Conservation (phyloP, 805 yeast species). For the Candida tammaniensis region DNA sequence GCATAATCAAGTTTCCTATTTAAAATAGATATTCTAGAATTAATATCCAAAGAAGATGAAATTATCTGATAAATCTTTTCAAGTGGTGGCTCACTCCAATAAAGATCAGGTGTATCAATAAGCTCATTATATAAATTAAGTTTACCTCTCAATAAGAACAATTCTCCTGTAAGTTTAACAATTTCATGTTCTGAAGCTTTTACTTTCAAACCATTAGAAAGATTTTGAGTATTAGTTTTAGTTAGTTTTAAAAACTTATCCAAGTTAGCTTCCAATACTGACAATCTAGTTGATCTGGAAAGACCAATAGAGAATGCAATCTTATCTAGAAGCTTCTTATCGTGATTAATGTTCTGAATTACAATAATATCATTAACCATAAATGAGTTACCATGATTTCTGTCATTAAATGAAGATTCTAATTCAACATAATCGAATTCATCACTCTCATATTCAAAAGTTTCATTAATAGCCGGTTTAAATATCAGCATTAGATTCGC, state of each 20-base stretch:
- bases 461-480: conserved; percentile 39
- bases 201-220: conserved; percentile 58
- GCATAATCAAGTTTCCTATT: conserved; percentile 88
- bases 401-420: conserved; percentile 18
- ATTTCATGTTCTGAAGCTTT: conserved; percentile 55
- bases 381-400: conserved; percentile 29
- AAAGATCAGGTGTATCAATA: conserved; percentile 88
- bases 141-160: conserved; percentile 75
- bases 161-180: conserved; percentile 65
- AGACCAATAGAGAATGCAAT: conserved; percentile 88
- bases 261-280: conserved; percentile 69
- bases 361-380: conserved; percentile 71
- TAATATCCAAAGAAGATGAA: conserved; percentile 70
- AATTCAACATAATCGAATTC: conserved; percentile 78
- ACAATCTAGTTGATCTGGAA: conserved; percentile 81
- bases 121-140: conserved; percentile 83
- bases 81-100: conserved; percentile 88
- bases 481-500: conserved; percentile 52
- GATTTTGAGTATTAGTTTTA: conserved; percentile 57
- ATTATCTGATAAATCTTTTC: conserved; percentile 73
- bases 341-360: conserved; percentile 48
- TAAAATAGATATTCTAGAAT: conserved; percentile 72
- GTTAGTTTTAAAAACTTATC: conserved; percentile 68
- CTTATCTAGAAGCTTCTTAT: conserved; percentile 61
- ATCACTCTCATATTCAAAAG: conserved; percentile 63